A percentile compares a stretch with the other conserved stretches of the same genome.
Evolutionary conservation across 2,329 filamentous ascomycete genomes (phyloP).

Genomic region (Paecilomyces variotii): DNA sequence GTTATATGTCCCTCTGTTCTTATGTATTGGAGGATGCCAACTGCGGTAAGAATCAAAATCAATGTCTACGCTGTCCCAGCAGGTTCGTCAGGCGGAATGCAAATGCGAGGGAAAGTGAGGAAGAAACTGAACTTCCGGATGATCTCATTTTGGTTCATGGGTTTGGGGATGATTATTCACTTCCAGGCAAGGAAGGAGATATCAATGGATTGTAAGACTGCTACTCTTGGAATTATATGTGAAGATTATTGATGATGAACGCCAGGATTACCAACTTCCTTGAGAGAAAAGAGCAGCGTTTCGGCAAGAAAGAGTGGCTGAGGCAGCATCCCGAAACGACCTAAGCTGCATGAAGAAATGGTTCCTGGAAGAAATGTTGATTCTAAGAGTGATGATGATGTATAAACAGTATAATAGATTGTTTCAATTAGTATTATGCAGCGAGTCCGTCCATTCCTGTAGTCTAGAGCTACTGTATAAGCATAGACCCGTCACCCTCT

Average conservation of each 20-base stretch:
- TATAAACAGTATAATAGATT: no score
- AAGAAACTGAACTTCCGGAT: slow-evolving; percentile 9
- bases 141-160: slow-evolving; percentile 17
- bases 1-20: no score
- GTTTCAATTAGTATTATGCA: no score
- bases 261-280: slow-evolving; percentile 12
- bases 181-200: slow-evolving; percentile 14
- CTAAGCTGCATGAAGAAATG: background rate
- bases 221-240: background rate
- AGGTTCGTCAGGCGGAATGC: background rate
- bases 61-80: background rate
- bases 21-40: no score
- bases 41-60: no score
- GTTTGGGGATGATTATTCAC: slow-evolving; percentile 14
- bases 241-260: slow-evolving; percentile 3
- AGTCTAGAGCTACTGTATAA: background rate
- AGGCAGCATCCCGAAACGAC: slow-evolving; percentile 7
- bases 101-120: background rate
- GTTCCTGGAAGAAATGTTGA: no score
- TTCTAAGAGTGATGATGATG: no score
- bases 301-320: slow-evolving; percentile 10
- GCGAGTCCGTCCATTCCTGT: no score
- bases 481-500: background rate
- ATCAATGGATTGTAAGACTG: slow-evolving; percentile 3
- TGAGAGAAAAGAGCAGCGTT: background rate